Base-by-base conservation (phyloP, 345 rosid species). In the Kandelia obovata region DNA sequence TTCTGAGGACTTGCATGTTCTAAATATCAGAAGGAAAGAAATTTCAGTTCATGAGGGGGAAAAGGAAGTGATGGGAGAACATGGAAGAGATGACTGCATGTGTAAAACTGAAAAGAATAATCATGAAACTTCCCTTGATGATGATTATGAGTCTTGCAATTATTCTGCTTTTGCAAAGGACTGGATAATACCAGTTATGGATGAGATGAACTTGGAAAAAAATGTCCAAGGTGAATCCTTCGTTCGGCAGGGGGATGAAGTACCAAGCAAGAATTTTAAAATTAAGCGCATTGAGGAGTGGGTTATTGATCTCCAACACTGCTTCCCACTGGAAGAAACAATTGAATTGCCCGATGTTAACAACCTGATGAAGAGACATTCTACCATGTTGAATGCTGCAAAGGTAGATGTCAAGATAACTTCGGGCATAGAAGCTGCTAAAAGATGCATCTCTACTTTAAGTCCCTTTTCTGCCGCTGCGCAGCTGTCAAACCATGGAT, bases 271-370 rank as follows among this genome's bases (percentile, higher is more conserved):
- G 75, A 90, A 88, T 84, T 92, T 79, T 69, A 95, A 84, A 79
- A 60, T 85, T 32, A 92, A 84, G 87, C 87, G 94, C 11, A 89
- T 90, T 10, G 83, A 88, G 80, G 91, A 90, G 28, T 95, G 99
- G 99, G 90, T 95, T 63, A 83, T 64, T 59, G 91, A 87, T 78
- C 91, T 92, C 74, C 90, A 92, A 66, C 88, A 84, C 62, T 88
- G 83, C 69, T 67, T 69, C 69, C 75, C 89, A 28, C 53, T 73
- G 52, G 94, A 84, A 63, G 98, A 86, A 75, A 73, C 71, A n/a
- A 64, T 55, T 49, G 89, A 84, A 77, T 53, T 79, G 55, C 66
- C 71, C 57, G 77, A 69, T 34, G 71, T 80, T 17, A 66, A 67
- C 37, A 79, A 78, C 57, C 76, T 72, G 68, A 49, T 75, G 20